phyloP scores from a whole-genome alignment of 2,329 filamentous ascomycete genomes.

The Biscogniauxia marginata region DNA sequence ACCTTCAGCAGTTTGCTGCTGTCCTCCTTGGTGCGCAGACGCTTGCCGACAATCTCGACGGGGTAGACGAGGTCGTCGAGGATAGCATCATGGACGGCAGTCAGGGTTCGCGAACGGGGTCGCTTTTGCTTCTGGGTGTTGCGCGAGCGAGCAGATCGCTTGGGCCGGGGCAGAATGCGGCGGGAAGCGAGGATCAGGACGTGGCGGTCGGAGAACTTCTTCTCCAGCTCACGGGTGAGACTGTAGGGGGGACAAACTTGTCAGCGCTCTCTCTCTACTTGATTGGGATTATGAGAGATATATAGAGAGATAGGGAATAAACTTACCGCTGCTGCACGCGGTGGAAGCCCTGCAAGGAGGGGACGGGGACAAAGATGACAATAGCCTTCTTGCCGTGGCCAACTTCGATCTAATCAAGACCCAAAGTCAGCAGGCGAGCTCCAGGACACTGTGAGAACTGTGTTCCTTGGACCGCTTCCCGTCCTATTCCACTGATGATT shows the following conservation, averaged over 20 bases:
- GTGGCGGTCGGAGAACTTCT: constrained; percentile 99
- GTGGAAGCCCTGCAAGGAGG: constrained; percentile 98
- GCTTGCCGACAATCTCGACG: constrained; percentile 99
- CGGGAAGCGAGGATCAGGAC: constrained; percentile 98
- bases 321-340: constrained; percentile 99
- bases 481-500: constrained; percentile 60
- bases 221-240: constrained; percentile 99
- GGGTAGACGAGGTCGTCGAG: constrained; percentile 98
- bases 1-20: constrained; percentile 98
- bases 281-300: neutral
- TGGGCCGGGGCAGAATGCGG: constrained; percentile 97
- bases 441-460: constrained; percentile 51
- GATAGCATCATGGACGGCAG: constrained; percentile 98
- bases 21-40: constrained; percentile 97
- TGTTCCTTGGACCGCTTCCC: constrained; percentile 72
- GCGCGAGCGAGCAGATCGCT: constrained; percentile 95
- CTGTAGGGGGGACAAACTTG: constrained; percentile 47
- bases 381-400: constrained; percentile 99
- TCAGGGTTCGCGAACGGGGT: constrained; percentile 94
- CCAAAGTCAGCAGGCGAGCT: constrained; percentile 74
- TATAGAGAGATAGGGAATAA: constrained; percentile 1
- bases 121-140: constrained; percentile 98
- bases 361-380: constrained; percentile 99
- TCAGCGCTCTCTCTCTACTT: constrained; percentile 20
- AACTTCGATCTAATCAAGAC: constrained; percentile 90